Conservation (phyloP, 768 basidiomycete genomes). For the Plicaturopsis crispa region DNA sequence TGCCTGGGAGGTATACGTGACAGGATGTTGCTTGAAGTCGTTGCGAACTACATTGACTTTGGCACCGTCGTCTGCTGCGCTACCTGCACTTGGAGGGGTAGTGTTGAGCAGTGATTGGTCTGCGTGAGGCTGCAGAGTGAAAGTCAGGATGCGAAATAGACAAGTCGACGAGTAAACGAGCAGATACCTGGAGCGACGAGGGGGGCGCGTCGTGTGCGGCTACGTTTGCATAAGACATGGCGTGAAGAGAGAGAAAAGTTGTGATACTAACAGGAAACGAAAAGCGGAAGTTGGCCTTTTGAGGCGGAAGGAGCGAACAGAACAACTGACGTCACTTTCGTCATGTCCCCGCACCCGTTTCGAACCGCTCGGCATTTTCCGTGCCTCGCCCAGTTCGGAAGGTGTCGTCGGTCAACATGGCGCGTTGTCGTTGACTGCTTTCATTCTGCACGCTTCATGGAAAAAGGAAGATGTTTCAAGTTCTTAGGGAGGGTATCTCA, state of each 20-base stretch:
- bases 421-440: too few species aligned
- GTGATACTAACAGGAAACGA: too few species aligned
- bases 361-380: too few species aligned
- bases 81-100: constrained; percentile 27
- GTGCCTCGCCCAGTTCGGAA: too few species aligned
- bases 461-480: too few species aligned
- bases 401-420: too few species aligned
- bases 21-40: constrained; percentile 39
- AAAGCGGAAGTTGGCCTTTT: too few species aligned
- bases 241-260: background rate
- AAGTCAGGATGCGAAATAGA: constrained; percentile 4
- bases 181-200: constrained; percentile 33
- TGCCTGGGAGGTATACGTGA: constrained; percentile 22
- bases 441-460: too few species aligned
- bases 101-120: constrained; percentile 59
- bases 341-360: too few species aligned
- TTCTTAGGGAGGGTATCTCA: too few species aligned
- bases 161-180: background rate
- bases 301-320: too few species aligned
- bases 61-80: constrained; percentile 34
- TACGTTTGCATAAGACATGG: constrained; percentile 71
- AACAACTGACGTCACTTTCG: too few species aligned
- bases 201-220: constrained; percentile 52
- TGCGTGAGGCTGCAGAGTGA: constrained; percentile 43
- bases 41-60: constrained; percentile 53